Evolutionary conservation across 129 eudicot species (phyloP).

Genomic region (Lonicera japonica): DNA sequence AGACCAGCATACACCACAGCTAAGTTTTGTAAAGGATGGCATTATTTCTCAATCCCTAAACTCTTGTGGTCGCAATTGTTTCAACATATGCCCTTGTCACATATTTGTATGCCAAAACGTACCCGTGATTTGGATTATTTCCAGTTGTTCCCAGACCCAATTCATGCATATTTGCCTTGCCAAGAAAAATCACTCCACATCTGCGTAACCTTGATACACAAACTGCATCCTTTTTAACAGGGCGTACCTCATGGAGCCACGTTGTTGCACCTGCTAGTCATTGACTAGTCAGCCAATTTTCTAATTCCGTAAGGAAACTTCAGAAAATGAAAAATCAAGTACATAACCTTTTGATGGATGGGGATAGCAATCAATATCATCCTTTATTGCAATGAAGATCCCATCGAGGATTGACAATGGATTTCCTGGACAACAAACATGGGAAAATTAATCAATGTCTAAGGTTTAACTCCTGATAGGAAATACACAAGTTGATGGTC

Average conservation of each 20-base stretch:
- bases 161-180: conserved; percentile 99
- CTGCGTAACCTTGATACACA: conserved; percentile 74
- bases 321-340: conserved; percentile 1
- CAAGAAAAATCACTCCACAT: conserved; percentile 87
- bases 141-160: conserved; percentile 97
- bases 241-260: conserved; percentile 78
- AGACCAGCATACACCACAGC: too few relatives aligned
- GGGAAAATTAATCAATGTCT: conserved; percentile 4
- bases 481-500: background rate
- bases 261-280: conserved; percentile 72
- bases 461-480: background rate
- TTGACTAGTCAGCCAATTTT: conserved; percentile 15
- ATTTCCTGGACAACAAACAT: conserved; percentile 51
- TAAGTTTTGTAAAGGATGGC: too few relatives aligned
- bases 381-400: conserved; percentile 89
- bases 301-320: conserved; percentile 7
- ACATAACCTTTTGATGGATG: conserved; percentile 70
- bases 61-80: background rate
- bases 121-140: conserved; percentile 85
- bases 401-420: conserved; percentile 88
- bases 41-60: too few relatives aligned
- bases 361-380: conserved; percentile 90
- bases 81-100: background rate
- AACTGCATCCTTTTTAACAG: conserved; percentile 71
- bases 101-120: background rate